Conservation (phyloP, 2,329 filamentous ascomycete species). For the Rhytidhysteron rufulum region DNA sequence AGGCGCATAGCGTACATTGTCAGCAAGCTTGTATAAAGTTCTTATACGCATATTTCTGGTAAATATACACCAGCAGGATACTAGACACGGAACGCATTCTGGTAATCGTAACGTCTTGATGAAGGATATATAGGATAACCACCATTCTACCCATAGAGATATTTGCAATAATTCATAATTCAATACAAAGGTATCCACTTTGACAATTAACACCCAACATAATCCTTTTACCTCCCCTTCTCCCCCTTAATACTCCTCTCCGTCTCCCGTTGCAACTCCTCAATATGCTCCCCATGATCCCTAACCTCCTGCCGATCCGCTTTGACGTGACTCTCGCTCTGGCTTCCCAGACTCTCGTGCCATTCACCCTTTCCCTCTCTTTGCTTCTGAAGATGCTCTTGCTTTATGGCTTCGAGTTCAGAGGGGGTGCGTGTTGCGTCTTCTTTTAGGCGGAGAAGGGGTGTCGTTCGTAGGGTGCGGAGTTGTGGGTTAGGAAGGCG, state of each 20-base stretch:
- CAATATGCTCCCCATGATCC: constrained; percentile 41
- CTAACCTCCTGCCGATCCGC: constrained; percentile 42
- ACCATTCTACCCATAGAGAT: no score
- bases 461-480: constrained; percentile 29
- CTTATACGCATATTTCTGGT: no score
- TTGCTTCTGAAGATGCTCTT: constrained; percentile 43
- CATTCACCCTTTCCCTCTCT: constrained; percentile 40
- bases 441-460: constrained; percentile 35
- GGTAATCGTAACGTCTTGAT: no score
- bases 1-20: no score
- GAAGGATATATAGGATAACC: no score
- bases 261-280: constrained; percentile 43
- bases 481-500: neutral
- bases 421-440: constrained; percentile 36
- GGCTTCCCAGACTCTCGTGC: constrained; percentile 41
- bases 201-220: neutral
- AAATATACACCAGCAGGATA: no score
- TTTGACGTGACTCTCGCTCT: constrained; percentile 38
- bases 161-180: no score
- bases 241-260: constrained; percentile 39
- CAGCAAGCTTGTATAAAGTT: no score
- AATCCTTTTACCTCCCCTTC: constrained; percentile 19
- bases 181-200: no score
- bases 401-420: constrained; percentile 41
- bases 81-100: no score